Evolutionary conservation across 1,284 basidiomycete species (phyloP), one percentile per base, ranked within the genome.

Genomic region (Pseudozyma sp.): DNA sequence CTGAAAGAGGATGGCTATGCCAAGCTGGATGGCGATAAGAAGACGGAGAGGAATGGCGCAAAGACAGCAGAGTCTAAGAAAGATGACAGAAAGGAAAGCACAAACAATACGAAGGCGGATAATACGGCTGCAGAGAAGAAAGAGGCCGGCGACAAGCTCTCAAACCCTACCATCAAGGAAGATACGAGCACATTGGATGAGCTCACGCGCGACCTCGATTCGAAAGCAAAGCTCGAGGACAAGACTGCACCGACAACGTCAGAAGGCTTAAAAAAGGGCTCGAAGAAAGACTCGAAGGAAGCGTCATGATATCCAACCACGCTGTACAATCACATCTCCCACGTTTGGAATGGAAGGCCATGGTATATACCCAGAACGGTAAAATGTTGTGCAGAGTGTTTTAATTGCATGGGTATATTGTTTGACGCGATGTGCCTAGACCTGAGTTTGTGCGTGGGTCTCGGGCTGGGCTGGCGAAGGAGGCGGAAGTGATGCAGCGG

Each of bases 1-100:
- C 47, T 75, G 40, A 66, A 60, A 36, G 52, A 59, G n/a, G 39
- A 70, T 4, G 66, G 71, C 6, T 60, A 74, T 34, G 38, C 12
- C 3, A 53, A 54, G 47, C 47, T 73, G 2, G 60, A 67, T 18
- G 40, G 16, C 7, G 50, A 38, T 12, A 60, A 61, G 48, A 49
- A 43, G 34, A 60, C 58, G 45, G 35, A 43, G 9, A 35, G 11
- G 12, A 25, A 51, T n/a, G 19, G 25, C 11, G 5, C 14, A 3
- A 19, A 44, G 43, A 47, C 25, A 49, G 6, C 19, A 45, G 43
- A 21, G 1, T 43, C 52, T 2, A 44, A 21, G 43, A 12, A 11
- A 39, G 34, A 38, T 13, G 45, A 40, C 39, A 2, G 16, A 21
- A 40, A 47, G n/a, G 9, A 38, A 53, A 44, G 47, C n/a, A 6